Conservation (phyloP, 164 flowering plant genomes). For the Magnolia sinica region DNA sequence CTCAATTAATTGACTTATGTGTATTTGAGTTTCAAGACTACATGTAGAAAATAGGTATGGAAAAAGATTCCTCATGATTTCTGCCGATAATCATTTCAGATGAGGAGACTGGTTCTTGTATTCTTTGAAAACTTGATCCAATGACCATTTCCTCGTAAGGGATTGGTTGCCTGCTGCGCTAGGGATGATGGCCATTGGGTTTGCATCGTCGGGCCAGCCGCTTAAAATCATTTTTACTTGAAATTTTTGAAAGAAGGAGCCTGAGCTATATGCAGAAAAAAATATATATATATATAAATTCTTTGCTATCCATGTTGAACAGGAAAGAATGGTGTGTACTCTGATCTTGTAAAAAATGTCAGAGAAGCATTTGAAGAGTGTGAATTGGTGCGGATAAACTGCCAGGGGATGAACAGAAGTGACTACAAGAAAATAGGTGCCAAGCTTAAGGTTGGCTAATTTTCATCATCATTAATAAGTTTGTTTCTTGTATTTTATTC, state of each 20-base stretch:
- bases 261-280: not conserved
- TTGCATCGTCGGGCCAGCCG: too few species aligned
- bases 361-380: conserved; percentile 95
- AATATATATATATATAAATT: not conserved
- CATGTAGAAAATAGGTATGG: not conserved
- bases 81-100: not conserved
- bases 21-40: not conserved
- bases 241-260: not conserved
- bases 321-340: conserved; percentile 80
- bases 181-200: not conserved
- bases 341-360: conserved; percentile 51
- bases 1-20: not conserved
- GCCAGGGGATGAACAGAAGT: conserved; percentile 73
- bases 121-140: not conserved
- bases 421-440: conserved; percentile 86
- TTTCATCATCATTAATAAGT: conserved; percentile 2
- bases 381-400: conserved; percentile 76
- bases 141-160: not conserved
- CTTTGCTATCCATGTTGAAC: conserved; percentile 8
- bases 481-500: not conserved
- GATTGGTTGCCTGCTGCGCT: not conserved
- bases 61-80: not conserved
- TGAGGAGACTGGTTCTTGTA: not conserved
- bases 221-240: not conserved
- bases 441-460: conserved; percentile 61